Evolutionary conservation across 768 basidiomycete species (phyloP), one percentile per base, ranked within the genome.

Genomic region (Suillus decipiens): DNA sequence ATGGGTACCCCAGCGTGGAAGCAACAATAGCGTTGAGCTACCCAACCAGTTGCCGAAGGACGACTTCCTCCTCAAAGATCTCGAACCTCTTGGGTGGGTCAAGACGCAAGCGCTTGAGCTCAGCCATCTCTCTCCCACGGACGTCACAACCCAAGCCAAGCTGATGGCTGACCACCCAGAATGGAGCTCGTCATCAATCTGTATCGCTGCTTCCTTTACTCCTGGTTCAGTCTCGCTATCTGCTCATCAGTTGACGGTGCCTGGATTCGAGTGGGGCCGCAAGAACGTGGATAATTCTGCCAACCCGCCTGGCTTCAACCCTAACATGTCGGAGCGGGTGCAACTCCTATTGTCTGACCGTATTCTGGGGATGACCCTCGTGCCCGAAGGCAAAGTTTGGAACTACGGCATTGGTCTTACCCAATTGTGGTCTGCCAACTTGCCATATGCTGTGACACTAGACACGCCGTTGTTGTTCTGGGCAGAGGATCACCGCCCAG

Each of bases 1-100:
- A n/a, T 96, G 95, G 90, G 86, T 94, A n/a, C 97, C 97, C 36
- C 97, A 99, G 73, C 87, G 96, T 36, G 96, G 97, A 39, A 94
- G 90, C 73, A 98, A 98, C 76, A 96, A 94, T 74, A 88, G 86
- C 50, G 89, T 99, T 45, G 97, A 99, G 77, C 82, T 99, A 43
- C 96, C 97, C 19, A 76, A 83, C 42, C 89, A 93, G 70, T 80
- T 99, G 45, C 97, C 97, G 9, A 92, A 92, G 74, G 96, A 98
- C 70, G 96, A 98, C 72, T 94, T 92, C 82, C 77, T 99, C 60
- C 81, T 99, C 63, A 95, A 96, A 73, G 97, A 98, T 70, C 82
- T 99, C 41, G 96, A 98, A 76, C 93, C 93, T 36, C 80, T 97
- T 14, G 96, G 96, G 15, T 97, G 94, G 93, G 88, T 97, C 76